These are phyloP conservation scores for Metarhizium sp. DNA, from an alignment of 2,329 filamentous ascomycete genomes.

Conservation along the genomic window DNA sequence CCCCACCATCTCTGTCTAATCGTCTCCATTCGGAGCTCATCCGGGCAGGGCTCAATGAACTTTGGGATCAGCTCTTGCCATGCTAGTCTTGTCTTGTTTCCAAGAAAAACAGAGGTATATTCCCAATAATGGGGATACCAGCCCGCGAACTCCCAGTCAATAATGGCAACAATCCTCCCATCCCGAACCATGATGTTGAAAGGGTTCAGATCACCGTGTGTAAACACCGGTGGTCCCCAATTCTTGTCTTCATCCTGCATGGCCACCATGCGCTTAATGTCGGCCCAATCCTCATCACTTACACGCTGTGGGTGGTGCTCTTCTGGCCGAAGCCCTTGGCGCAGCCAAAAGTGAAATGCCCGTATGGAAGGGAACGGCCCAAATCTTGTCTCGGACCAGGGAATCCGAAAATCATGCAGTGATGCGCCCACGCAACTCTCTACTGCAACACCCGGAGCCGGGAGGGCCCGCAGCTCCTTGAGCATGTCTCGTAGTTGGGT, in stretches of 20 bases:
- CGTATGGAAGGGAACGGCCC: slow-evolving; percentile 22
- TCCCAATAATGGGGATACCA: not conserved
- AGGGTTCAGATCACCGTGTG: not conserved
- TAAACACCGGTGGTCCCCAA: slow-evolving; percentile 28
- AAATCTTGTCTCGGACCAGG: slow-evolving; percentile 9
- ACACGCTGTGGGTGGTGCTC: slow-evolving; percentile 7
- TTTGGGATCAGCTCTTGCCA: slow-evolving; percentile 25
- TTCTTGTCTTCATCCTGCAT: slow-evolving; percentile 21
- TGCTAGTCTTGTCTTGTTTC: slow-evolving; percentile 17
- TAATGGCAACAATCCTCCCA: not conserved
- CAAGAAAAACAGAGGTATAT: slow-evolving; percentile 12
- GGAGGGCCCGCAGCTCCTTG: slow-evolving; percentile 14
- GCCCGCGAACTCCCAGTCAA: not conserved
- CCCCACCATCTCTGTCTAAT: slow-evolving; percentile 28
- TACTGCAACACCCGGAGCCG: slow-evolving; percentile 10
- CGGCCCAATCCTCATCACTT: slow-evolving; percentile 15
- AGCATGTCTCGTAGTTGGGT: slow-evolving; percentile 14
- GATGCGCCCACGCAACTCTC: slow-evolving; percentile 18
- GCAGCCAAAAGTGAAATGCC: slow-evolving; percentile 23
- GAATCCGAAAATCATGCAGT: slow-evolving; percentile 17
- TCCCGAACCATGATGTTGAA: not conserved
- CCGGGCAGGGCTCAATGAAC: slow-evolving; percentile 26
- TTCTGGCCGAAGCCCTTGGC: slow-evolving; percentile 15
- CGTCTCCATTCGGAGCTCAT: slow-evolving; percentile 30
- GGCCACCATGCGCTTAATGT: slow-evolving; percentile 22